Percentiles rank a stretch among this genome's conserved stretches.
Evolutionary conservation across 495 filamentous ascomycete genomes (phyloP).

Genomic region (Aspergillus sclerotiicarbonarius): DNA sequence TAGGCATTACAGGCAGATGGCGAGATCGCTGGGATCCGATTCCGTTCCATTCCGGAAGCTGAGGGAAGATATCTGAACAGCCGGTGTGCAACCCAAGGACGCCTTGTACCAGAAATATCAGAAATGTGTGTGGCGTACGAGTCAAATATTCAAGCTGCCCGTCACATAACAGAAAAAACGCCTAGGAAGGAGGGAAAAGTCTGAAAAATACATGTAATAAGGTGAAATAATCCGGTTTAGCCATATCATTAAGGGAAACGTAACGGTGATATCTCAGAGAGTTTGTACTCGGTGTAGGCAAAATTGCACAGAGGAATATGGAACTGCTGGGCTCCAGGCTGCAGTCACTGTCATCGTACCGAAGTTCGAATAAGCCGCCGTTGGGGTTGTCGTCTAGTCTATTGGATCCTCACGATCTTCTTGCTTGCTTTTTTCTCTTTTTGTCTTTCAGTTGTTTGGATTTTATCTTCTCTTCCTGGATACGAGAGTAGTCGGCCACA

Average conservation of each 20-base stretch:
- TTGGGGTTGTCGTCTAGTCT: not conserved
- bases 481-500: slow-evolving; percentile 32
- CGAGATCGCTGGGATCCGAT: not conserved
- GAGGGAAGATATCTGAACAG: not conserved
- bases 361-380: not conserved
- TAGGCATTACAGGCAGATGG: not conserved
- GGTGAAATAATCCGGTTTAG: not conserved
- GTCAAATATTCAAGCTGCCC: not conserved
- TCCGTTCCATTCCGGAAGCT: not conserved
- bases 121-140: not conserved
- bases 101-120: not conserved
- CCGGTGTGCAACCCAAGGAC: not conserved
- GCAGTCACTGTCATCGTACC: not conserved
- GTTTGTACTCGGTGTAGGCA: not conserved
- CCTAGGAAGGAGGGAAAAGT: not conserved
- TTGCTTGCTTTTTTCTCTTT: slow-evolving; percentile 14
- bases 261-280: slow-evolving; percentile 6
- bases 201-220: not conserved
- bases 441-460: slow-evolving; percentile 16
- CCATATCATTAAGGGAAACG: slow-evolving; percentile 2
- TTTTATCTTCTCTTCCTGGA: slow-evolving; percentile 19
- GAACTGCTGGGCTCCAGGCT: slow-evolving; percentile 4
- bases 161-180: not conserved
- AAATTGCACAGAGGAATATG: not conserved
- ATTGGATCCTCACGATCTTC: slow-evolving; percentile 5